A percentile compares a stretch with the other conserved stretches of the same genome.
Conservation (phyloP, 192 early-diverging fungal genomes). For the Paraglomus brasilianum region DNA sequence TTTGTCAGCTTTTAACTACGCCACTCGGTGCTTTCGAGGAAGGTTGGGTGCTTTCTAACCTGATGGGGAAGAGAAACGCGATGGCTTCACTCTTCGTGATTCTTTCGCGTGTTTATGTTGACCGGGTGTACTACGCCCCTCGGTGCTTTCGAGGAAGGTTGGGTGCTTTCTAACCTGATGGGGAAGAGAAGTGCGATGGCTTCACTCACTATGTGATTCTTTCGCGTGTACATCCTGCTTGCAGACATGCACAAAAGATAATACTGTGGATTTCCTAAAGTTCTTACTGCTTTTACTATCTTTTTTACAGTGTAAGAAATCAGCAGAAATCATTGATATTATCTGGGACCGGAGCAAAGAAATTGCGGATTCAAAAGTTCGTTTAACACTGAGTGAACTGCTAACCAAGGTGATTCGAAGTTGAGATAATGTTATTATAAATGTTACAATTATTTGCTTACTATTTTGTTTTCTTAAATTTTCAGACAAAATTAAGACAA, state of each 20-base stretch:
- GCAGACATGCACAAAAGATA: slow-evolving; percentile 2
- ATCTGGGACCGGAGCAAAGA: slow-evolving; percentile 23
- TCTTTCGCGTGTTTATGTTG: slow-evolving; percentile 11
- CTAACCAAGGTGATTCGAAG: slow-evolving; percentile 27
- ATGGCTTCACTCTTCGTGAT: slow-evolving; percentile 28
- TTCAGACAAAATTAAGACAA: slow-evolving; percentile 30
- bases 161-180: slow-evolving; percentile 30
- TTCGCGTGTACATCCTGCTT: neutral
- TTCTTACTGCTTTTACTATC: slow-evolving; percentile 5
- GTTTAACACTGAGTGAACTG: slow-evolving; percentile 27
- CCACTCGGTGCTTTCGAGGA: slow-evolving; percentile 28
- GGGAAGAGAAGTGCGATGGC: slow-evolving; percentile 28
- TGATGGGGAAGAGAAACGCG: slow-evolving; percentile 31
- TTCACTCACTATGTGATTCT: slow-evolving; percentile 26
- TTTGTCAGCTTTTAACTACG: slow-evolving; percentile 21
- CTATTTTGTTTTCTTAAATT: slow-evolving; percentile 15
- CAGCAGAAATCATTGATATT: slow-evolving; percentile 24
- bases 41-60: slow-evolving; percentile 30
- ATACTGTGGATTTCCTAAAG: slow-evolving; percentile 1
- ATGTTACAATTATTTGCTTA: slow-evolving; percentile 1
- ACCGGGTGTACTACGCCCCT: slow-evolving; percentile 25
- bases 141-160: slow-evolving; percentile 30
- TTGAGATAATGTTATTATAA: slow-evolving; percentile 1
- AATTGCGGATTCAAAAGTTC: slow-evolving; percentile 32
- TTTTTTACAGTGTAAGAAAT: slow-evolving; percentile 15